A percentile compares a stretch with the other conserved stretches of the same genome.
Conservation (phyloP, 768 basidiomycete species). For the Kwoniella pini region DNA sequence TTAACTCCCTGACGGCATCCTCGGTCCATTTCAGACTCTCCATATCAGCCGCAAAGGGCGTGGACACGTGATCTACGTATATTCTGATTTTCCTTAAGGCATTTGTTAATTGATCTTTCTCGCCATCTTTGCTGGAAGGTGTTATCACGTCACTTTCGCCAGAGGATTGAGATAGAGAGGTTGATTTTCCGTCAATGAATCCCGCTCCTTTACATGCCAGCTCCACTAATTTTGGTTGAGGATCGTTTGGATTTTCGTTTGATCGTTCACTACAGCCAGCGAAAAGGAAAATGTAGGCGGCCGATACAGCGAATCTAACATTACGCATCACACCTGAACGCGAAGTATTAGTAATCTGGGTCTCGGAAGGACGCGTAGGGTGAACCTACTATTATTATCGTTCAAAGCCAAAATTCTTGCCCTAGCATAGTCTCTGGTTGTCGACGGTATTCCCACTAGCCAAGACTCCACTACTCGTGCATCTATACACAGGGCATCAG, state of each 20-base stretch:
- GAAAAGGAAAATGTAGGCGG: conserved; percentile 36
- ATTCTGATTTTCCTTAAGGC: conserved; percentile 16
- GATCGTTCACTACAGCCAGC: conserved; percentile 7
- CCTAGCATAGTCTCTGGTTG: conserved; percentile 22
- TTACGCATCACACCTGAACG: conserved; percentile 27
- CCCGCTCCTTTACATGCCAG: conserved; percentile 30
- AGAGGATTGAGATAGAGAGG: not conserved
- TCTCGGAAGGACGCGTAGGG: not conserved
- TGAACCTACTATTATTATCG: conserved; percentile 19
- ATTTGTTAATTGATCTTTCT: not conserved
- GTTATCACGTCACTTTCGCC: conserved; percentile 11
- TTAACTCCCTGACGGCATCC: conserved; percentile 28
- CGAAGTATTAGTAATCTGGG: not conserved
- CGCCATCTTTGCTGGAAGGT: not conserved
- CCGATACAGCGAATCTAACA: conserved; percentile 25
- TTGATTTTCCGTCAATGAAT: conserved; percentile 11
- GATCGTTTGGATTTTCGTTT: conserved; percentile 1
- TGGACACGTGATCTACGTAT: conserved; percentile 31
- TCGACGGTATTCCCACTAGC: conserved; percentile 28
- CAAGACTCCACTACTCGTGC: conserved; percentile 34
- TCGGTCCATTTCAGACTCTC: conserved; percentile 33
- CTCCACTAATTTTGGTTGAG: conserved; percentile 27
- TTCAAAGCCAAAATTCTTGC: conserved; percentile 26
- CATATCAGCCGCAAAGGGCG: conserved; percentile 28
- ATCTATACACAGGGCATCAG: conserved; percentile 6